Evolutionary conservation across 805 yeast genomes (phyloP).

Genomic region (Candida mattraensis): DNA sequence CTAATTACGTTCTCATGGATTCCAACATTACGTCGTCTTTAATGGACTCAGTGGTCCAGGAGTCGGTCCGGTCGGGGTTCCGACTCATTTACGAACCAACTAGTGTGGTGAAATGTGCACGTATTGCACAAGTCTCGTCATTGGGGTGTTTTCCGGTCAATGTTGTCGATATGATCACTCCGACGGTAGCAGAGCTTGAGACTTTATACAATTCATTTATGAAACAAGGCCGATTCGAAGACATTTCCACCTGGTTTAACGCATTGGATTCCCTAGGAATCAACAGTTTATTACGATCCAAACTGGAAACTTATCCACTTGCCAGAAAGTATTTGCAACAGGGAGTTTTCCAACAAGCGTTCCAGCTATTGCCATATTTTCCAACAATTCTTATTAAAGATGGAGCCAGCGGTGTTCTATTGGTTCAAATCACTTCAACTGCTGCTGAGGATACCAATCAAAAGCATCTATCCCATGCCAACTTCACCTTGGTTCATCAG

Average conservation of each 20-base stretch:
- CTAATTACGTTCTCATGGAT: conserved; percentile 60
- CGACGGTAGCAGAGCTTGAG: conserved; percentile 64
- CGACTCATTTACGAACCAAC: conserved; percentile 73
- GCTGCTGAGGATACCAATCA: conserved; percentile 5
- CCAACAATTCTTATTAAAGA: conserved; percentile 67
- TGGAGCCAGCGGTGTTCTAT: conserved; percentile 62
- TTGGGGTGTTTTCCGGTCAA: conserved; percentile 50
- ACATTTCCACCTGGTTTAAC: conserved; percentile 71
- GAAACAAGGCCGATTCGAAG: conserved; percentile 42
- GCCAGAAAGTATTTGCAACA: conserved; percentile 30
- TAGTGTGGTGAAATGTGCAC: conserved; percentile 59
- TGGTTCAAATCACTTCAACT: conserved; percentile 37
- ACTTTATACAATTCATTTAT: conserved; percentile 52
- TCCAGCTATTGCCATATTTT: conserved; percentile 71
- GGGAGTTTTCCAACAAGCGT: conserved; percentile 64
- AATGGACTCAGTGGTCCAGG: conserved; percentile 38
- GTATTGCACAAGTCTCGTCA: conserved; percentile 38
- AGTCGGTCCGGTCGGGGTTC: conserved; percentile 22
- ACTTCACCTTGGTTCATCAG: conserved; percentile 22
- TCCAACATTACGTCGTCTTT: conserved; percentile 58
- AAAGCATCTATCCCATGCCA: conserved; percentile 3
- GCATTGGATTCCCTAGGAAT: conserved; percentile 60
- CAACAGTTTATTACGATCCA: conserved; percentile 45
- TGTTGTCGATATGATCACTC: conserved; percentile 53
- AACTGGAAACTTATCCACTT: conserved; percentile 37